A percentile compares a stretch with the other conserved stretches of the same genome.
Evolutionary conservation across 2,329 filamentous ascomycete species (phyloP).

Genomic region (Microascus cirrosus): DNA sequence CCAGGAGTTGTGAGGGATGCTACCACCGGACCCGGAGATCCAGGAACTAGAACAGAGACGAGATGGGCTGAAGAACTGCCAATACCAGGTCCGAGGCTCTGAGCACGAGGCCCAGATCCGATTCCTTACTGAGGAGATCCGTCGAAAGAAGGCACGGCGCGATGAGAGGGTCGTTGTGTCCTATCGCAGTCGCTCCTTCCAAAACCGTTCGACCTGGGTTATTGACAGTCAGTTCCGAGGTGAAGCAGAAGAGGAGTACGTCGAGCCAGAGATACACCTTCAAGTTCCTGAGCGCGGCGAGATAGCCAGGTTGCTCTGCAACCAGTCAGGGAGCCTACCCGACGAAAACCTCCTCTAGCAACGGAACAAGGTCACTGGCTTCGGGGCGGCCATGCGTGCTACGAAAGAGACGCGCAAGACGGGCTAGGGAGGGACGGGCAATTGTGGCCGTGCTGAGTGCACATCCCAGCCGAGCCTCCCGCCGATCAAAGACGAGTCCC

Average conservation of each 20-base stretch:
- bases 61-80: slow-evolving; percentile 13
- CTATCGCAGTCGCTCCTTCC: slow-evolving; percentile 16
- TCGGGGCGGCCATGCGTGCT: slow-evolving; percentile 11
- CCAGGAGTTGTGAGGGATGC: slow-evolving; percentile 14
- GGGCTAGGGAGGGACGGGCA: not conserved
- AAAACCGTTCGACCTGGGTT: slow-evolving; percentile 14
- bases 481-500: not conserved
- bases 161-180: not conserved
- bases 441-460: not conserved
- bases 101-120: slow-evolving; percentile 13
- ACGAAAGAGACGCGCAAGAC: slow-evolving; percentile 9
- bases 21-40: slow-evolving; percentile 15
- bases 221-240: slow-evolving; percentile 13
- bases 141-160: not conserved
- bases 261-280: slow-evolving; percentile 9
- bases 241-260: slow-evolving; percentile 12
- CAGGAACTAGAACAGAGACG: slow-evolving; percentile 10
- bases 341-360: slow-evolving; percentile 7
- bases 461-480: not conserved
- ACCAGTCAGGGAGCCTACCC: slow-evolving; percentile 8
- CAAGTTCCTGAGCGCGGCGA: slow-evolving; percentile 8
- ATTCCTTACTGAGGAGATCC: slow-evolving; percentile 9
- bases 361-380: slow-evolving; percentile 9
- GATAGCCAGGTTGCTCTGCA: slow-evolving; percentile 10
- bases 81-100: slow-evolving; percentile 12